A percentile compares a stretch with the other conserved stretches of the same genome.
These are phyloP conservation scores for Neoscytalidium dimidiatum DNA, from an alignment of 2,329 filamentous ascomycete species.

Conservation along the genomic window DNA sequence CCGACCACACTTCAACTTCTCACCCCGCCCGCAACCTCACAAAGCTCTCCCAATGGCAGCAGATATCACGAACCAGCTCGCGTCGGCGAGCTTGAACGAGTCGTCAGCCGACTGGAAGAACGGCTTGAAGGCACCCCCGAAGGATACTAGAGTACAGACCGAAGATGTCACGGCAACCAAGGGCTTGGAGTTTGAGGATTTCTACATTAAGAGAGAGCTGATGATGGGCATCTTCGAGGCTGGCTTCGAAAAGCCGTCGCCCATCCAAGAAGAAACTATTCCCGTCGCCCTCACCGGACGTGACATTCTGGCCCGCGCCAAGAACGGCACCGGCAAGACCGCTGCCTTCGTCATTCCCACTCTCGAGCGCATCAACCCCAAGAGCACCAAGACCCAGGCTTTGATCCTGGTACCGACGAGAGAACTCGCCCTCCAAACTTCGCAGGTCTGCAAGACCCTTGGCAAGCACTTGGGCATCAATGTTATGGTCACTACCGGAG, in stretches of 20 bases:
- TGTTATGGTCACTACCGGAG: conserved; percentile 98
- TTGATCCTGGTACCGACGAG: conserved; percentile 94
- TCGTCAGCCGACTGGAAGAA: conserved; percentile 71
- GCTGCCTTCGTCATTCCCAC: conserved; percentile 96
- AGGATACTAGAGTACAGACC: conserved; percentile 78
- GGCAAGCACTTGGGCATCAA: conserved; percentile 97
- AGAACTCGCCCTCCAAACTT: conserved; percentile 97
- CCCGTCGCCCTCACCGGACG: conserved; percentile 92
- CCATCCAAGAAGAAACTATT: conserved; percentile 99
- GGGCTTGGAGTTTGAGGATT: conserved; percentile 96
- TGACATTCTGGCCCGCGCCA: conserved; percentile 93
- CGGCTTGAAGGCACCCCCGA: conserved; percentile 68
- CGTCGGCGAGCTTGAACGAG: conserved; percentile 54
- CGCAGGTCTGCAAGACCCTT: conserved; percentile 97
- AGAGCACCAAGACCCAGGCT: conserved; percentile 93
- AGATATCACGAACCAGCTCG: conserved; percentile 59
- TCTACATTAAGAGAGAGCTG: conserved; percentile 89
- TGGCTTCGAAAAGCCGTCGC: conserved; percentile 97
- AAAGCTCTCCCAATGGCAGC: conserved; percentile 42
- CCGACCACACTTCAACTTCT: not conserved
- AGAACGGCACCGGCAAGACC: conserved; percentile 98
- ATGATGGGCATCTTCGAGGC: conserved; percentile 99
- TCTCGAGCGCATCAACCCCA: conserved; percentile 94
- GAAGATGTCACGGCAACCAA: conserved; percentile 99
- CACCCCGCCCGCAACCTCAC: not conserved